Percentiles rank a stretch among this genome's conserved stretches.
These are phyloP conservation scores for Metarhizium robertsii DNA, from an alignment of 2,329 filamentous ascomycete species.

Conservation along the genomic window DNA sequence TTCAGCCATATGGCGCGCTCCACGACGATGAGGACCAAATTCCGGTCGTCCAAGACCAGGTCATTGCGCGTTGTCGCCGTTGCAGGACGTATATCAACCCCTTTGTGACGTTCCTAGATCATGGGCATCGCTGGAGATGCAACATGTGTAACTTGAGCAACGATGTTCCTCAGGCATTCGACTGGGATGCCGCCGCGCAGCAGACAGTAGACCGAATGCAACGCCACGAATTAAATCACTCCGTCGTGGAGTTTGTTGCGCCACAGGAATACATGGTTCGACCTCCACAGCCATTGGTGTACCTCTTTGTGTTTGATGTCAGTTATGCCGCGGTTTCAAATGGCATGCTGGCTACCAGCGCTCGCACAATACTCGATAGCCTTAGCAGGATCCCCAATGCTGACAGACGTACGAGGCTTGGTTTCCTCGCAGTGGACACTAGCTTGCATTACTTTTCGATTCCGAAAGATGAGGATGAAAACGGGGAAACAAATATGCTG, in stretches of 20 bases:
- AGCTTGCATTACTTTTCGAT: slow-evolving; percentile 95
- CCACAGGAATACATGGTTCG: slow-evolving; percentile 99
- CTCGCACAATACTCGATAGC: slow-evolving; percentile 88
- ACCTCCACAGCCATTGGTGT: slow-evolving; percentile 88
- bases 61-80: slow-evolving; percentile 91
- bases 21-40: slow-evolving; percentile 89
- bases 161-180: slow-evolving; percentile 97
- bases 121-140: slow-evolving; percentile 96
- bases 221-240: slow-evolving; percentile 83
- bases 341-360: slow-evolving; percentile 83
- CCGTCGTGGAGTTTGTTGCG: slow-evolving; percentile 95
- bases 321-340: slow-evolving; percentile 85
- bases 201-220: slow-evolving; percentile 90
- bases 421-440: slow-evolving; percentile 92
- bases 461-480: slow-evolving; percentile 78
- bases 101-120: slow-evolving; percentile 91
- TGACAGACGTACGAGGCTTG: slow-evolving; percentile 81
- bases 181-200: slow-evolving; percentile 91
- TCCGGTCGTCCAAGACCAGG: slow-evolving; percentile 89
- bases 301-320: slow-evolving; percentile 91
- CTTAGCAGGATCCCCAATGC: slow-evolving; percentile 97
- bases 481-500: slow-evolving; percentile 78
- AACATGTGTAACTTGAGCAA: slow-evolving; percentile 99
- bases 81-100: slow-evolving; percentile 98
- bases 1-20: slow-evolving; percentile 88